Evolutionary conservation across 352 stramenopile species (phyloP), one percentile per base, ranked within the genome.

Genomic region (Salisapilia sapeloensis): DNA sequence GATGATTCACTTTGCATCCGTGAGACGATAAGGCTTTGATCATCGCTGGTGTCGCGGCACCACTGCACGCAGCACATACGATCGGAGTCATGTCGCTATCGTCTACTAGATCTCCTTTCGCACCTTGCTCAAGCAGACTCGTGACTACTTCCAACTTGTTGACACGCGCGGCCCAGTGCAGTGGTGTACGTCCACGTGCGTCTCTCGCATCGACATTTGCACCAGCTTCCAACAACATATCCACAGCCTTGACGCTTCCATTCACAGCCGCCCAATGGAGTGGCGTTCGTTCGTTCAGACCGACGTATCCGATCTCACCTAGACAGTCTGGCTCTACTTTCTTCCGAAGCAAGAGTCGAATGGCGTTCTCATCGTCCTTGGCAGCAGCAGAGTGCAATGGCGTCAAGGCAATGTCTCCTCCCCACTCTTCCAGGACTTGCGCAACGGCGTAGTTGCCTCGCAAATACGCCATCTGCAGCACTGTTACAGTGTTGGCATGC

Each of bases 401-500:
- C 3, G 72, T 85, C 0, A 89, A 50, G 6, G 72, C 69, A 7
- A 89, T 55, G 18, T 89, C 72, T 2, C 69, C 65, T 14, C 72
- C 72, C 72, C 69, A 89, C 44, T 89, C 72, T 30, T 89, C 72
- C 0, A 89, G 44, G 16, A 82, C 64, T 27, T 82, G 62, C 1
- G 69, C 72, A 7, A 86, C 70, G 3, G 67, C 66, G 33, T 86
- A 89, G 44, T 86, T 85, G 10, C 70, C 60, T 15, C 70, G 60
- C 19, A 85, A 29, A 46, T 89, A 89, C 7, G 70, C 74, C 6
- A 84, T 49, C 37, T 89, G 69, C 2, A 89, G 48, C 21, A 82
- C 74, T 2, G 74, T 84, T 30, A 89, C 70, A n/a, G 69, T 85
- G 35, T 89, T 89, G 56, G 80, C 77, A 28, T 82, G 71, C 6